A percentile compares a stretch with the other conserved stretches of the same genome.
These are phyloP conservation scores for Papiliotrema flavescens DNA, from an alignment of 1,284 basidiomycete genomes.

Conservation along the genomic window DNA sequence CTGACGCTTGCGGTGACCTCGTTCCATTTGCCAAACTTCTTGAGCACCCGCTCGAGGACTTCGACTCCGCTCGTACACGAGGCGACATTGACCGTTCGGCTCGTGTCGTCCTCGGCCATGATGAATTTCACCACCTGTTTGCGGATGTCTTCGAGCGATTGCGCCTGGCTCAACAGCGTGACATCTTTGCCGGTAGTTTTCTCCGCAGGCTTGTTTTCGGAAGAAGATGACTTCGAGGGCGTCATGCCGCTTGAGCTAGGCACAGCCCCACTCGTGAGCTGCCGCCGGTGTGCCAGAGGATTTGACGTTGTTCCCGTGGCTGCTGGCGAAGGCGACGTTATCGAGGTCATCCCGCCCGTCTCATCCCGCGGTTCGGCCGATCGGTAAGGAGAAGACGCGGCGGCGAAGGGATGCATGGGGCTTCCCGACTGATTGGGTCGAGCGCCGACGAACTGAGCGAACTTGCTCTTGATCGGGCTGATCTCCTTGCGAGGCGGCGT, in stretches of 20 bases:
- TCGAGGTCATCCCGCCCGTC: neutral
- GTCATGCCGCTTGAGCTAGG: conserved; percentile 5
- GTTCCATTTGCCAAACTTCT: conserved; percentile 74
- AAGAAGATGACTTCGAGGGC: conserved; percentile 35
- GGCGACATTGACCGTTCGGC: conserved; percentile 72
- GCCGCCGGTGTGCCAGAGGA: neutral
- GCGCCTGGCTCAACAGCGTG: neutral
- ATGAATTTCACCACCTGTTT: conserved; percentile 81
- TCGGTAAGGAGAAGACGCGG: conserved; percentile 7
- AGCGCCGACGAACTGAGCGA: conserved; percentile 15
- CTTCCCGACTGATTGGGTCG: conserved; percentile 8
- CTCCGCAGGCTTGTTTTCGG: conserved; percentile 49
- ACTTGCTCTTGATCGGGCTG: conserved; percentile 29
- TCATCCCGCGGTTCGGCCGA: neutral
- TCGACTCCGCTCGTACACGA: conserved; percentile 75
- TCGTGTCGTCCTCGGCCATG: conserved; percentile 69
- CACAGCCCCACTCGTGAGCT: conserved; percentile 2
- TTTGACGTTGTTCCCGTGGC: neutral
- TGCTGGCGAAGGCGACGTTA: neutral
- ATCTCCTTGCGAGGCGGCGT: conserved; percentile 14
- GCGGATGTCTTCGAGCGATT: conserved; percentile 69
- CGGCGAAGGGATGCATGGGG: conserved; percentile 37
- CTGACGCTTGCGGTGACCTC: conserved; percentile 39
- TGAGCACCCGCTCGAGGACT: conserved; percentile 77
- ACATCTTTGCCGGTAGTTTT: neutral